These are phyloP conservation scores for Populus ilicifolia DNA, from an alignment of 345 rosid species.

Conservation along the genomic window DNA sequence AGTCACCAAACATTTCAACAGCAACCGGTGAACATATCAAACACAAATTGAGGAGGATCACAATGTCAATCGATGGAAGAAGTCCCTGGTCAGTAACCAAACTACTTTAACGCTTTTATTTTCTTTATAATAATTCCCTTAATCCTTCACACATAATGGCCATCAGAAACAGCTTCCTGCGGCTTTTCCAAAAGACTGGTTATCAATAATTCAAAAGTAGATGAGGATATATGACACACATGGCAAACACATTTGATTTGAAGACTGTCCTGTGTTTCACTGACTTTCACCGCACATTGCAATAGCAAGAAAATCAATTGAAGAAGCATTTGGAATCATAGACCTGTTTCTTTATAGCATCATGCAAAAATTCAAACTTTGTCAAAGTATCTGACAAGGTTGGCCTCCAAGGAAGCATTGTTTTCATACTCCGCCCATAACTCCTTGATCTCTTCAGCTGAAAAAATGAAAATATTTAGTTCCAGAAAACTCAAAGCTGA, in stretches of 20 bases:
- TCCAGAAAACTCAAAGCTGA: neutral
- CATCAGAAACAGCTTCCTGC: neutral
- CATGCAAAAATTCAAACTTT: conserved; percentile 3
- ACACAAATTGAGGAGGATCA: neutral
- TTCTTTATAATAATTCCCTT: neutral
- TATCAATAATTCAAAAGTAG: neutral
- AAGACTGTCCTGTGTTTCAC: neutral
- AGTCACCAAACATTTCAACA: neutral
- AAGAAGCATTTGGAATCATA: neutral
- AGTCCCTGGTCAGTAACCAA: neutral
- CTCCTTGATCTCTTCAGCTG: conserved; percentile 37
- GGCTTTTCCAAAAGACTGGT: neutral
- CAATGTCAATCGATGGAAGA: neutral
- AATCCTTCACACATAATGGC: neutral
- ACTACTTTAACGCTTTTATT: neutral
- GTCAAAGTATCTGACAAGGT: conserved; percentile 29
- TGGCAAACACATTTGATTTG: neutral
- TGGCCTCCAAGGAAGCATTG: conserved; percentile 33
- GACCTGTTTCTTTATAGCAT: neutral
- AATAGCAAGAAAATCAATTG: neutral
- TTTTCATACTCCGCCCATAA: conserved; percentile 33
- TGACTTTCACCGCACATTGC: neutral
- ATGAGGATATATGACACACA: neutral
- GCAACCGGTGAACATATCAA: neutral
- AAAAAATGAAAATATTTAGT: neutral